A percentile compares a stretch with the other conserved stretches of the same genome.
phyloP scores from a whole-genome alignment of 2,329 filamentous ascomycete species.

The Colletotrichum scovillei region DNA sequence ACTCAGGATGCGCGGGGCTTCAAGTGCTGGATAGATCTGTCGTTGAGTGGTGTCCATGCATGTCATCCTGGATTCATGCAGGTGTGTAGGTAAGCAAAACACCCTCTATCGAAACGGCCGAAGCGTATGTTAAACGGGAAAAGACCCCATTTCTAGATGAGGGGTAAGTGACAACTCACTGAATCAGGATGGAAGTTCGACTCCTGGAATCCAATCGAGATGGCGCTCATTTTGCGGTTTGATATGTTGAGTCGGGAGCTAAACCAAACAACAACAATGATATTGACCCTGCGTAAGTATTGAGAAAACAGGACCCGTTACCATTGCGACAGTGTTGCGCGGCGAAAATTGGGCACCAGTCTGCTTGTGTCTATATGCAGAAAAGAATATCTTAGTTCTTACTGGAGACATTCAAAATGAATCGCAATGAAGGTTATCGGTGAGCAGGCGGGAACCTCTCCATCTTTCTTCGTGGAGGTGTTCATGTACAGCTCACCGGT shows the following conservation, averaged over 20 bases:
- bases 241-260: background rate
- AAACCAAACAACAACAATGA: background rate
- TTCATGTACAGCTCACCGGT: background rate
- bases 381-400: background rate
- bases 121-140: background rate
- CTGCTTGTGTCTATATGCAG: background rate
- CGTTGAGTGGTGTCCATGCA: background rate
- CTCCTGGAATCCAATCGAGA: background rate
- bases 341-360: background rate
- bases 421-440: background rate
- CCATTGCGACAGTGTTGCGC: background rate
- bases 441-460: background rate
- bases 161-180: background rate
- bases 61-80: background rate
- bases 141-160: background rate
- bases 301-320: background rate
- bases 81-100: background rate
- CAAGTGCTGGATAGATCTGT: background rate
- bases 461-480: no score
- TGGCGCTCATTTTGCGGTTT: conserved; percentile 9
- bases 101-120: background rate
- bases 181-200: background rate
- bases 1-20: background rate
- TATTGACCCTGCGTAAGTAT: background rate
- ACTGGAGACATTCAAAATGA: background rate